Conservation (phyloP, 2,329 filamentous ascomycete species). For the Fusarium torreyae region DNA sequence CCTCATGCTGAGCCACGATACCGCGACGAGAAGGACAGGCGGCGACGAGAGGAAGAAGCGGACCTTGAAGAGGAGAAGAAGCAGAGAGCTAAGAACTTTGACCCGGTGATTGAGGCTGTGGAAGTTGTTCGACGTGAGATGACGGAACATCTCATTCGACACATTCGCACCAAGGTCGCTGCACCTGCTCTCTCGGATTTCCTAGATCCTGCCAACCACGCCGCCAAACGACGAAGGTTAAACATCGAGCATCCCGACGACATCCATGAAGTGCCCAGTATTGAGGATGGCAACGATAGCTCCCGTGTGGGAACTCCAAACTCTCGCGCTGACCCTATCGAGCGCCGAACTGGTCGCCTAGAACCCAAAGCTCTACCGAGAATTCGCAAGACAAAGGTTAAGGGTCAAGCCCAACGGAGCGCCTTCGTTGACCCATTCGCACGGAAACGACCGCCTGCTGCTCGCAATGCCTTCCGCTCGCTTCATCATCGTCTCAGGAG, state of each 20-base stretch:
- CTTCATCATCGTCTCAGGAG: slow-evolving; percentile 81
- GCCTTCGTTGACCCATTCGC: slow-evolving; percentile 79
- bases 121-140: slow-evolving; percentile 85
- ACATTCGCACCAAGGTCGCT: slow-evolving; percentile 90
- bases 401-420: slow-evolving; percentile 68
- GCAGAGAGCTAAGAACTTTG: slow-evolving; percentile 87
- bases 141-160: slow-evolving; percentile 87
- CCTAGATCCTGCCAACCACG: slow-evolving; percentile 86
- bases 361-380: slow-evolving; percentile 77
- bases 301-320: slow-evolving; percentile 76
- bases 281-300: slow-evolving; percentile 74
- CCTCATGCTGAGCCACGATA: slow-evolving; percentile 42
- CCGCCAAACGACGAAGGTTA: slow-evolving; percentile 82
- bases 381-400: slow-evolving; percentile 78
- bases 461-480: slow-evolving; percentile 77
- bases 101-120: slow-evolving; percentile 89
- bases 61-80: slow-evolving; percentile 93
- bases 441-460: slow-evolving; percentile 71
- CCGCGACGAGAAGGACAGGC: slow-evolving; percentile 74
- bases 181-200: slow-evolving; percentile 85
- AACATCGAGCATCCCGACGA: slow-evolving; percentile 81
- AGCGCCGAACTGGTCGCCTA: slow-evolving; percentile 71
- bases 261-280: slow-evolving; percentile 64
- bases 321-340: slow-evolving; percentile 72
- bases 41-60: slow-evolving; percentile 79